phyloP scores from a whole-genome alignment of 2,329 filamentous ascomycete genomes.

The Mariannaea sp. region DNA sequence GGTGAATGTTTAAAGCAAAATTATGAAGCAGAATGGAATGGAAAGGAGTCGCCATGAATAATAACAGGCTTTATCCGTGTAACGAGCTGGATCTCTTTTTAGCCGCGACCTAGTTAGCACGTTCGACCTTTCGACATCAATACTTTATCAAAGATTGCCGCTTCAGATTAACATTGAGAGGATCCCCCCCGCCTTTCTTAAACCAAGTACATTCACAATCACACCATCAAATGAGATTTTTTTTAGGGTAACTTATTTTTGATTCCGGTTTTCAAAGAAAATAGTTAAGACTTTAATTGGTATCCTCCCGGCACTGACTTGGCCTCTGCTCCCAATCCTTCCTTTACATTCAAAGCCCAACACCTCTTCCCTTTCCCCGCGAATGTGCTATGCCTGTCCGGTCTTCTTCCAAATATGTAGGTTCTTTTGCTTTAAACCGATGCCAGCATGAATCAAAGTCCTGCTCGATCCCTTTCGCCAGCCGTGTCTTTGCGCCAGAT shows the following conservation, averaged over 20 bases:
- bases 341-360: conserved; percentile 37
- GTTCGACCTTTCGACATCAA: no score
- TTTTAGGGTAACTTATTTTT: conserved; percentile 12
- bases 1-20: not conserved
- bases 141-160: no score
- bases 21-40: no score
- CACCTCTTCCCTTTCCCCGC: conserved; percentile 29
- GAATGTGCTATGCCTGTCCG: conserved; percentile 31
- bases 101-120: no score
- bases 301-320: conserved; percentile 29
- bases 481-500: conserved; percentile 30
- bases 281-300: conserved; percentile 24
- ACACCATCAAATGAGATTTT: no score
- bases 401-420: conserved; percentile 30
- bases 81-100: no score
- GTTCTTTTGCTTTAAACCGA: conserved; percentile 23
- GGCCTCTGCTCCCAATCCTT: conserved; percentile 32
- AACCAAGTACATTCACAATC: no score
- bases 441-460: conserved; percentile 41
- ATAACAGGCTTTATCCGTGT: no score
- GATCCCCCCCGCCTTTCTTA: no score
- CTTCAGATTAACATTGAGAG: no score
- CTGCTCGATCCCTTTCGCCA: conserved; percentile 40
- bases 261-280: conserved; percentile 22
- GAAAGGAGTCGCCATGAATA: no score